Evolutionary conservation across 2,329 filamentous ascomycete genomes (phyloP), one percentile per base, ranked within the genome.

Genomic region (Akanthomyces lecanii): DNA sequence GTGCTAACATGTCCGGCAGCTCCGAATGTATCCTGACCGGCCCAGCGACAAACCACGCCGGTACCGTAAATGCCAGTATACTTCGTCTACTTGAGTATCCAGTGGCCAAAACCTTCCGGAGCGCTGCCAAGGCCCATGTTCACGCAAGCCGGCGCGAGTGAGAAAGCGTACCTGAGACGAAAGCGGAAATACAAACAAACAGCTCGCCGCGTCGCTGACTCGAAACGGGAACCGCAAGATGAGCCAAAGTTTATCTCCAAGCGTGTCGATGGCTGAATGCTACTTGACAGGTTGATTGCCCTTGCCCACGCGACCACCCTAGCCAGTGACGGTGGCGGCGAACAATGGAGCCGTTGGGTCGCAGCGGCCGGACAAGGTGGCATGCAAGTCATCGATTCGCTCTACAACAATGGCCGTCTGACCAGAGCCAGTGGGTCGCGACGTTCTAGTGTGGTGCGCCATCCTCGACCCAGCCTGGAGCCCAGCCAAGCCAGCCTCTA

Each of bases 301-400:
- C 51, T 33, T 59, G 61, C 28, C 55, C 61, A 63, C 61, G 61
- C 61, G 61, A 63, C 54, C 61, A 38, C 33, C 54, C 54, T 47
- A 47, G 40, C 42, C 51, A 53, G 30, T 28, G 42, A 52, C n/a
- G 12, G 50, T 54, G 50, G 42, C 59, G 42, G 33, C 51, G 28
- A 55, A 61, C 51, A 54, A 62, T 62, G 59, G 59, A 42, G 42
- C 59, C 33, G 42, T 50, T 50, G 59, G 59, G 59, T 50, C 51
- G 59, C 51, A 40, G 59, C 44, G 51, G 55, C 51, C 16, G 7
- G 61, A 51, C 54, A 59, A 36, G 54, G 38, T 40, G 38, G 25
- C 36, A 63, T 59, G 61, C 61, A 63, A 59, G 61, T 53, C 61
- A 63, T 63, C 61, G 61, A 63, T 59, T 63, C 61, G 61, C 61